Percentiles rank a stretch among this genome's conserved stretches.
Evolutionary conservation across 2,329 filamentous ascomycete species (phyloP).

Genomic region (Corinectria fuckeliana): DNA sequence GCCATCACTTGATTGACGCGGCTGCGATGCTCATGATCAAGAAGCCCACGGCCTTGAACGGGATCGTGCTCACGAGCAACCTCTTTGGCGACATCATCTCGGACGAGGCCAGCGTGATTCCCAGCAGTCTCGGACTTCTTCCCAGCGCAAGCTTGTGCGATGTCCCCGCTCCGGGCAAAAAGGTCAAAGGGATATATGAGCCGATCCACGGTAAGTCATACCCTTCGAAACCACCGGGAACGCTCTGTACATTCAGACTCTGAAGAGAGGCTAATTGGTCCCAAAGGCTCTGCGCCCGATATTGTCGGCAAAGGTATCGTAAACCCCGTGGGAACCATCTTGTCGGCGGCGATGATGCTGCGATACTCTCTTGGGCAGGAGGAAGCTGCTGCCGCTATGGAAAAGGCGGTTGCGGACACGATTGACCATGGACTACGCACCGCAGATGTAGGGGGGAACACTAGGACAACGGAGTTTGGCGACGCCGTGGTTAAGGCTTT

Average conservation of each 20-base stretch:
- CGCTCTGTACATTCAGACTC: neutral
- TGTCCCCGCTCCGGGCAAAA: neutral
- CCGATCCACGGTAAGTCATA: constrained; percentile 2
- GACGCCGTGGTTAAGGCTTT: neutral
- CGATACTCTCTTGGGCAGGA: neutral
- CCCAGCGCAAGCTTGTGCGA: constrained; percentile 2
- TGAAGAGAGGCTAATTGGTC: neutral
- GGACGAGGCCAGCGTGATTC: constrained; percentile 28
- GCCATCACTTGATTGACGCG: constrained; percentile 32
- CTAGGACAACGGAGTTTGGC: neutral
- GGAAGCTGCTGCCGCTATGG: neutral
- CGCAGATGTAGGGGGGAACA: neutral
- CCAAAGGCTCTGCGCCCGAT: neutral
- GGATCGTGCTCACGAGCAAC: constrained; percentile 34
- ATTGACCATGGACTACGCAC: neutral
- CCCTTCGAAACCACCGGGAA: neutral
- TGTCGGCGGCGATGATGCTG: constrained; percentile 5
- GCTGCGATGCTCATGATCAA: constrained; percentile 30
- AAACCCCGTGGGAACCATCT: neutral
- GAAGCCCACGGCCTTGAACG: constrained; percentile 28
- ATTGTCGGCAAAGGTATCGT: constrained; percentile 2
- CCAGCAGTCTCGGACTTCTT: neutral
- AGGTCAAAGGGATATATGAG: neutral
- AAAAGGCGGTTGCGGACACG: neutral
- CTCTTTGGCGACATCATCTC: constrained; percentile 38